Base-by-base conservation (phyloP, 1,284 basidiomycete genomes). In the Ganoderma leucocontextum region DNA sequence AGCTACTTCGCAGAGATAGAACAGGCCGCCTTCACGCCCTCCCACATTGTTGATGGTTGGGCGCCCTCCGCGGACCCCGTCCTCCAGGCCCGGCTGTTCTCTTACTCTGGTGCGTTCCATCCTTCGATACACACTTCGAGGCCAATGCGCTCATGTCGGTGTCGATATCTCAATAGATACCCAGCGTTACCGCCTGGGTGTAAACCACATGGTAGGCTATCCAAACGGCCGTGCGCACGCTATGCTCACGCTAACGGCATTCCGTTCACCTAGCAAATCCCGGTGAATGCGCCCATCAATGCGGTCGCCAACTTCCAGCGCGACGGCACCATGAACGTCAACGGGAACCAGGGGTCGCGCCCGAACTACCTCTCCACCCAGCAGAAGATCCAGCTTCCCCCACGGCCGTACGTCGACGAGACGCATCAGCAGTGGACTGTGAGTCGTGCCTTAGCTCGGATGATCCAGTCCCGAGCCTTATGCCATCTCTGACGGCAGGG, bases 21-120 rank as follows among this genome's bases (percentile, higher is more conserved):
- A 78, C 94, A 95, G 81, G 88, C 82, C 66, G 95, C 94, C 1
- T 97, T 95, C 84, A 86, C 93, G 35, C 96, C 96, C 0, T 91
- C 93, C 0, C 95, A 97, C 78, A 81, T 91, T 63, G 82, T 85
- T 29, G 78, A 78, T 6, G 84, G 84, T 17, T 79, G 82, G 75
- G 84, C 82, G 68, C 78, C 82, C 1, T 80, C 82, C 5, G 79
- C 81, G 22, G 84, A 85, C 73, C 84, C 84, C 4, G 82, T 84
- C 17, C 78, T 85, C 49, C 84, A 84, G 68, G 77, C 80, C 4
- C 80, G 84, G 33, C 77, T 84, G 22, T 85, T 84, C 78, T 80
- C 82, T 0, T 85, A 85, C 67, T 67, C 75, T 9, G 75, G 73
- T 74, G 42, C 33, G 70, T 42, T 13, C 22, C 22, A 33, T 47